Percentiles rank a stretch among this genome's conserved stretches.
Conservation (phyloP, 2,329 filamentous ascomycete genomes). For the Clarireedia homoeocarpa region DNA sequence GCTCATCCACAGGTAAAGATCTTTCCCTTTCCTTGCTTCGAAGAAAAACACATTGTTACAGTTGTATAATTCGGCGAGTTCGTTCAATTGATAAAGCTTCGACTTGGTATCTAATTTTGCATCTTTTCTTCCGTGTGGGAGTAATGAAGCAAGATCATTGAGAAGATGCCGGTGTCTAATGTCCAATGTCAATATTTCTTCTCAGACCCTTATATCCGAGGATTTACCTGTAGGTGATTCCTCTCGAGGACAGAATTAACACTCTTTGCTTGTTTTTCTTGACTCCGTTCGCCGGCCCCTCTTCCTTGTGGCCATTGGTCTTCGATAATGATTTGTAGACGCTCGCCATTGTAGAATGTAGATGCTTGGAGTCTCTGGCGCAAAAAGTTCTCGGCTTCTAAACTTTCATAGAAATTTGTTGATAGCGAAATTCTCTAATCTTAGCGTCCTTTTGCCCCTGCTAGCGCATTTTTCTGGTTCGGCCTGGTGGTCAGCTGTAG, state of each 20-base stretch:
- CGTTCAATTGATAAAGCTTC: conserved; percentile 75
- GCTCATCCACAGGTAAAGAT: conserved; percentile 89
- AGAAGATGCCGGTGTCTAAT: conserved; percentile 84
- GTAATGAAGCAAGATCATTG: conserved; percentile 77
- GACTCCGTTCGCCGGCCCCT: conserved; percentile 40
- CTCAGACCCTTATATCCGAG: not conserved
- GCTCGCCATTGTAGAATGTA: conserved; percentile 47
- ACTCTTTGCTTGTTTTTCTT: conserved; percentile 68
- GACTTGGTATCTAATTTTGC: conserved; percentile 96
- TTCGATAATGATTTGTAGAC: conserved; percentile 71
- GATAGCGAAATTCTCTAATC: conserved; percentile 18
- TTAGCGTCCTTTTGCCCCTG: conserved; percentile 15
- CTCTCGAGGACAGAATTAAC: conserved; percentile 84
- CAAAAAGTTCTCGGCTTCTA: conserved; percentile 16
- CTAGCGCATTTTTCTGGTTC: not conserved
- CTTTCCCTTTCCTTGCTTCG: conserved; percentile 88
- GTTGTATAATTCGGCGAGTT: conserved; percentile 68
- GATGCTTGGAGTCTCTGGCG: conserved; percentile 10
- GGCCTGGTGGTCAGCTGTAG: not conserved
- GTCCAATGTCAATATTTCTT: conserved; percentile 1
- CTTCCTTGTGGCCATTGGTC: conserved; percentile 41
- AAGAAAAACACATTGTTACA: conserved; percentile 95
- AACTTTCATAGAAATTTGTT: conserved; percentile 15
- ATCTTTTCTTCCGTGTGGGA: conserved; percentile 90
- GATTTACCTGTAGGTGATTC: conserved; percentile 72